Percentiles rank a stretch among this genome's conserved stretches.
Evolutionary conservation across 176 grass and related monocot genomes (phyloP).

Genomic region (Avena insularis): DNA sequence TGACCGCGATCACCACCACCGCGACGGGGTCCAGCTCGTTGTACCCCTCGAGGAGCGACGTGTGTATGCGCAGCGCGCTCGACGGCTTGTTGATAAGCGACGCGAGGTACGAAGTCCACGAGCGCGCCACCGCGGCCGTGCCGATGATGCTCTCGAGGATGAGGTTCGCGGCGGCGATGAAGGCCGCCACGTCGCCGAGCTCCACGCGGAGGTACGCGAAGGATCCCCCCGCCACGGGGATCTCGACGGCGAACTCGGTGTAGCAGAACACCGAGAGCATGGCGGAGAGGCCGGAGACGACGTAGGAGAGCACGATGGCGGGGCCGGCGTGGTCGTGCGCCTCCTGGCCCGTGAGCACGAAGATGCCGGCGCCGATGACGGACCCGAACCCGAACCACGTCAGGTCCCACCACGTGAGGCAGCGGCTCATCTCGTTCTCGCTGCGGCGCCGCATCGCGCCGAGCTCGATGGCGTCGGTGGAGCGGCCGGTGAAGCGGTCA

Average conservation of each 20-base stretch:
- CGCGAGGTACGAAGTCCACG: constrained; percentile 89
- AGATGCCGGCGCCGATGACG: constrained; percentile 90
- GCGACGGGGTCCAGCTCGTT: constrained; percentile 85
- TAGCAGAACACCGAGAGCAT: constrained; percentile 98
- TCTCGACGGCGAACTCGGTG: constrained; percentile 95
- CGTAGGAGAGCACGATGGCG: constrained; percentile 86
- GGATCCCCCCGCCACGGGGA: constrained; percentile 77
- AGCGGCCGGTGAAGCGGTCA: constrained; percentile 72
- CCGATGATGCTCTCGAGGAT: constrained; percentile 89
- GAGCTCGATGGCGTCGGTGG: constrained; percentile 69
- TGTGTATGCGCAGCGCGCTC: constrained; percentile 60
- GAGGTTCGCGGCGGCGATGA: constrained; percentile 84
- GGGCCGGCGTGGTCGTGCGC: constrained; percentile 85
- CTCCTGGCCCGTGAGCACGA: constrained; percentile 86
- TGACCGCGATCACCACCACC: constrained; percentile 58
- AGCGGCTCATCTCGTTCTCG: constrained; percentile 92
- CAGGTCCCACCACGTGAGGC: constrained; percentile 97
- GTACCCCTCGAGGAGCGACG: constrained; percentile 54
- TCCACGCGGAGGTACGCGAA: constrained; percentile 95
- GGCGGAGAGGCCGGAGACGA: constrained; percentile 77
- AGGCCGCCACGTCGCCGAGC: constrained; percentile 85
- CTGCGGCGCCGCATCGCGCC: constrained; percentile 67
- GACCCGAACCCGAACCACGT: constrained; percentile 96
- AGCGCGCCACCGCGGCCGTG: constrained; percentile 65
- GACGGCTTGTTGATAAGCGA: constrained; percentile 66